Conservation (phyloP, 1,284 basidiomycete genomes). For the Apiotrichum gracile region DNA sequence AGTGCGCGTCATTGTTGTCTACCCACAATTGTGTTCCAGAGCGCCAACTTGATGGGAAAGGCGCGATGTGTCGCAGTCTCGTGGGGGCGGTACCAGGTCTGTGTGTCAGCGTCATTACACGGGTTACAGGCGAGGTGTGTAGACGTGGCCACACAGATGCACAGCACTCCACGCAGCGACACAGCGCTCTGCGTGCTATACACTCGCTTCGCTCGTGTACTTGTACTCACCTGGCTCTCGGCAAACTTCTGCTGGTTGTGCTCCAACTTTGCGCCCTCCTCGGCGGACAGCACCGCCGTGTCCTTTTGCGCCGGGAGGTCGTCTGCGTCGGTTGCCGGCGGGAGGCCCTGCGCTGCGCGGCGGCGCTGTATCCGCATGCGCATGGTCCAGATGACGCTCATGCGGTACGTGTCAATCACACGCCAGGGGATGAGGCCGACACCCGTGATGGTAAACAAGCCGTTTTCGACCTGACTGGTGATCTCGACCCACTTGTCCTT, state of each 20-base stretch:
- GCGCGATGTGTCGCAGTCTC: constrained; percentile 79
- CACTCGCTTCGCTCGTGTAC: too few species aligned
- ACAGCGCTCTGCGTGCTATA: too few species aligned
- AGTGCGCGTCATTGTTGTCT: background rate
- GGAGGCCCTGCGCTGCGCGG: constrained; percentile 58
- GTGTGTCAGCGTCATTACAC: constrained; percentile 23
- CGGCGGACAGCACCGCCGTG: constrained; percentile 59
- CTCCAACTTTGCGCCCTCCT: constrained; percentile 62
- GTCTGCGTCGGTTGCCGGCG: constrained; percentile 63
- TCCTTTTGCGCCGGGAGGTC: constrained; percentile 59
- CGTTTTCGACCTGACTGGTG: constrained; percentile 65
- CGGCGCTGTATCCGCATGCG: constrained; percentile 57
- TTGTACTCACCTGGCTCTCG: constrained; percentile 37
- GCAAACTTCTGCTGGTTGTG: constrained; percentile 52
- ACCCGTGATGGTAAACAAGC: constrained; percentile 71
- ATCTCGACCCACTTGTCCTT: constrained; percentile 55
- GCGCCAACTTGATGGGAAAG: constrained; percentile 64
- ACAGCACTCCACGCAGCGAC: too few species aligned
- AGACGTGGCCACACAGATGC: background rate
- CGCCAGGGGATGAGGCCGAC: constrained; percentile 63
- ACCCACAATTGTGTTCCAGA: constrained; percentile 44
- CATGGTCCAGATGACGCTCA: constrained; percentile 67
- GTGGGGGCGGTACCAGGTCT: constrained; percentile 83
- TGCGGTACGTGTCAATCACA: constrained; percentile 68
- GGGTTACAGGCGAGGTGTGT: background rate